Evolutionary conservation across 345 rosid genomes (phyloP).

Genomic region (Salix arbutifolia): DNA sequence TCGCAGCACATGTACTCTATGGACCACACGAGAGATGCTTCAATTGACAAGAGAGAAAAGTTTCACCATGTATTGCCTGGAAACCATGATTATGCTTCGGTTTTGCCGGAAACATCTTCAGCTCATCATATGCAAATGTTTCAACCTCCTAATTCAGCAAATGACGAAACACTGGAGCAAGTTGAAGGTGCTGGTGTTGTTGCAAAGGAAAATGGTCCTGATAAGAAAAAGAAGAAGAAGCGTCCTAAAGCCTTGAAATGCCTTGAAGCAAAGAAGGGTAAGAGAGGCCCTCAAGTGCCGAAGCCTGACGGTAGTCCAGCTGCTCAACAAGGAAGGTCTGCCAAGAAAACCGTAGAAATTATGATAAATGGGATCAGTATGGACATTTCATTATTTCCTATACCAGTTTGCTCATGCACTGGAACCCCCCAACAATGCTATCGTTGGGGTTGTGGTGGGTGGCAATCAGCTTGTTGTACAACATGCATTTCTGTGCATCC

Average conservation of each 20-base stretch:
- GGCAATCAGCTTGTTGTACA: constrained; percentile 97
- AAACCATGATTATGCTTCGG: constrained; percentile 35
- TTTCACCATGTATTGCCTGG: constrained; percentile 53
- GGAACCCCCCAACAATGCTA: constrained; percentile 90
- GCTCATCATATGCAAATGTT: constrained; percentile 57
- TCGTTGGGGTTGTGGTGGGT: constrained; percentile 99
- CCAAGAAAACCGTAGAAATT: constrained; percentile 71
- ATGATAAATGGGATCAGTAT: constrained; percentile 74
- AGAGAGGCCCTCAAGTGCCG: constrained; percentile 47
- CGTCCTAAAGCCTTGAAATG: constrained; percentile 38
- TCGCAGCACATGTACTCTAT: constrained; percentile 49
- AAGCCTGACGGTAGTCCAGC: constrained; percentile 47
- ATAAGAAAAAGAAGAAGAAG: constrained; percentile 73
- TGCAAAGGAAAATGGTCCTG: constrained; percentile 39
- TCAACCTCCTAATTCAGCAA: constrained; percentile 47
- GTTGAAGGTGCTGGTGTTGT: constrained; percentile 41
- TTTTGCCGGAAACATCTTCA: constrained; percentile 60
- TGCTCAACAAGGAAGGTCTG: constrained; percentile 57
- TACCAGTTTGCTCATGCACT: constrained; percentile 90
- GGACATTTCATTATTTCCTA: constrained; percentile 84
- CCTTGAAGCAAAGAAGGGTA: constrained; percentile 57
- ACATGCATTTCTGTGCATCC: constrained; percentile 89
- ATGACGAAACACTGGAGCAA: constrained; percentile 44
- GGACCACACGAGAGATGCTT: constrained; percentile 56
- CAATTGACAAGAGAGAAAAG: constrained; percentile 71